phyloP scores from a whole-genome alignment of 257 asterid genomes.

The Lycium barbarum region DNA sequence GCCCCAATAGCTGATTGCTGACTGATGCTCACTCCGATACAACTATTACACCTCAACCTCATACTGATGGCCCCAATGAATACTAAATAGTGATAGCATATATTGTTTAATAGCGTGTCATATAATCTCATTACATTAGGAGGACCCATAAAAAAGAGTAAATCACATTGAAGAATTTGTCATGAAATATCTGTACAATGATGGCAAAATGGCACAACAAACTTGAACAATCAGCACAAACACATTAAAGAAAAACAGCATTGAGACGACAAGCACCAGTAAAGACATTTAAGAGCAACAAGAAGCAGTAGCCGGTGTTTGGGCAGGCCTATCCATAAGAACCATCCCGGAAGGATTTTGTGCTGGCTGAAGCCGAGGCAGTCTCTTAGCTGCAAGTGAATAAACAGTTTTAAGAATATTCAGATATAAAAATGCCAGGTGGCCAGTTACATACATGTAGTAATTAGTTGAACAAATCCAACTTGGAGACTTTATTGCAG shows the following conservation, averaged over 20 bases:
- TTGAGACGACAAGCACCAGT: background rate
- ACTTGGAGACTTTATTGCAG: background rate
- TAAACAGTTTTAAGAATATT: background rate
- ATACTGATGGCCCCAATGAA: too few relatives aligned
- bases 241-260: slow-evolving; percentile 10
- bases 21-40: too few relatives aligned
- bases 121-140: slow-evolving; percentile 21
- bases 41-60: too few relatives aligned
- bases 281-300: slow-evolving; percentile 60
- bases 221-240: slow-evolving; percentile 20
- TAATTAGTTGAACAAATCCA: background rate
- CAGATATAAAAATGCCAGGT: background rate
- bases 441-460: background rate
- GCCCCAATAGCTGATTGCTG: too few relatives aligned
- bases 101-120: background rate
- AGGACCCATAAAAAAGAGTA: background rate
- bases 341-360: slow-evolving; percentile 86
- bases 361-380: slow-evolving; percentile 82
- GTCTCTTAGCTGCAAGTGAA: slow-evolving; percentile 68
- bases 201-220: background rate
- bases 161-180: background rate
- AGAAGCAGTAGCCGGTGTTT: slow-evolving; percentile 43
- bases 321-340: slow-evolving; percentile 77
- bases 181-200: slow-evolving; percentile 19
- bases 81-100: too few relatives aligned